Evolutionary conservation across 306 rosid genomes (phyloP), one percentile per base, ranked within the genome.

Genomic region (Castanea sativa): DNA sequence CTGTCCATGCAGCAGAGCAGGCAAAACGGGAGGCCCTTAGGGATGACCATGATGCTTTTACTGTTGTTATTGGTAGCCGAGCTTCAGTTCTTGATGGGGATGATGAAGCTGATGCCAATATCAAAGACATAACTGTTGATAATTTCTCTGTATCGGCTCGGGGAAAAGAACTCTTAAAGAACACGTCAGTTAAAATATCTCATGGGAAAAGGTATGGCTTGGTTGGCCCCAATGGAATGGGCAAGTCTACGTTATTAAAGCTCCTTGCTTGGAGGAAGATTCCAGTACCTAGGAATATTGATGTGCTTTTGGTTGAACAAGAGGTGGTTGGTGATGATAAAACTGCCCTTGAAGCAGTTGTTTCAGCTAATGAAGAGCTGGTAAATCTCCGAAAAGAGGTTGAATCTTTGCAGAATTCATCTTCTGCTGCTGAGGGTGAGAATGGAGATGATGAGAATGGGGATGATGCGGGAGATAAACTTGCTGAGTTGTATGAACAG

Each of bases 231-330:
- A 90, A 90, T 71, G 93, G 93, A 80, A 90, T 5, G 86, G 93
- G 93, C 4, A 92, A 92, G 84, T 92, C 97, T 76, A 92, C 97
- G 11, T 85, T 92, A 51, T 73, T 92, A 78, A 92, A 90, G 86
- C 94, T 92, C 78, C 91, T 92, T 73, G 97, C 97, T 79, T 92
- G 97, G 94, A 90, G 94, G 89, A 88, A 88, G 90, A 92, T 90
- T 77, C 97, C 97, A 0, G 92, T 89, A 49, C 97, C 97, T 29
- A 87, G 87, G 84, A 90, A 92, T 78, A 92, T 92, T 75, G 97
- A 92, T 81, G 92, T 89, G 69, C 97, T 92, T 69, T 76, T 92
- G 82, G 94, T 90, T 64, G 97, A 92, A 80, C 93, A 92, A 83
- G 94, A 90, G 83, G 92, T 87, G 29, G 83, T 90, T 73, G 97